Conservation (phyloP, 2,329 filamentous ascomycete genomes). For the Penicillium italicum region DNA sequence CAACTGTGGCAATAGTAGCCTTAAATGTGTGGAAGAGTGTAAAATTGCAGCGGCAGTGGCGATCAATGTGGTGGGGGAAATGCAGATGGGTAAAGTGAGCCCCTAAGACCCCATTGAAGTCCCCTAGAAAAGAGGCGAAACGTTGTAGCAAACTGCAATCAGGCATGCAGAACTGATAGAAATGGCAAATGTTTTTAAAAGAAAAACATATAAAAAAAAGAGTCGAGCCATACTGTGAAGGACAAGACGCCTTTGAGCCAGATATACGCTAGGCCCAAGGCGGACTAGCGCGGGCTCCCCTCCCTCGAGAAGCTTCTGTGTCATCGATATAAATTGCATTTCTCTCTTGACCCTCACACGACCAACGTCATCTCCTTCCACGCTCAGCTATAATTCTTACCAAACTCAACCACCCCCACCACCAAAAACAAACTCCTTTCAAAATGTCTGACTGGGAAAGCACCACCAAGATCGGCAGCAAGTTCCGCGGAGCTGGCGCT, state of each 20-base stretch:
- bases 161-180: background rate
- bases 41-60: background rate
- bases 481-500: slow-evolving; percentile 61
- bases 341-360: slow-evolving; percentile 30
- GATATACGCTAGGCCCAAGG: slow-evolving; percentile 17
- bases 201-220: background rate
- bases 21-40: background rate
- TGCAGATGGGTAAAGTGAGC: background rate
- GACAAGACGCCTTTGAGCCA: background rate
- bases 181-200: background rate
- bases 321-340: slow-evolving; percentile 37
- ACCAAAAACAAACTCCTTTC: slow-evolving; percentile 7
- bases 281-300: slow-evolving; percentile 25
- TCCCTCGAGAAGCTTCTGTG: slow-evolving; percentile 41
- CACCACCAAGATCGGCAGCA: slow-evolving; percentile 91
- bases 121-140: background rate
- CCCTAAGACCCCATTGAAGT: background rate
- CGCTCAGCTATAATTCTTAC: slow-evolving; percentile 2
- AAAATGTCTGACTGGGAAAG: slow-evolving; percentile 78
- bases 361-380: slow-evolving; percentile 23
- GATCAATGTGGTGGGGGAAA: background rate
- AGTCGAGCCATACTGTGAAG: background rate
- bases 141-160: no score
- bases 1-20: background rate
- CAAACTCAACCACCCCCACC: background rate